Percentiles rank a stretch among this genome's conserved stretches.
phyloP scores from a whole-genome alignment of 768 basidiomycete species.

The Collybia nuda region DNA sequence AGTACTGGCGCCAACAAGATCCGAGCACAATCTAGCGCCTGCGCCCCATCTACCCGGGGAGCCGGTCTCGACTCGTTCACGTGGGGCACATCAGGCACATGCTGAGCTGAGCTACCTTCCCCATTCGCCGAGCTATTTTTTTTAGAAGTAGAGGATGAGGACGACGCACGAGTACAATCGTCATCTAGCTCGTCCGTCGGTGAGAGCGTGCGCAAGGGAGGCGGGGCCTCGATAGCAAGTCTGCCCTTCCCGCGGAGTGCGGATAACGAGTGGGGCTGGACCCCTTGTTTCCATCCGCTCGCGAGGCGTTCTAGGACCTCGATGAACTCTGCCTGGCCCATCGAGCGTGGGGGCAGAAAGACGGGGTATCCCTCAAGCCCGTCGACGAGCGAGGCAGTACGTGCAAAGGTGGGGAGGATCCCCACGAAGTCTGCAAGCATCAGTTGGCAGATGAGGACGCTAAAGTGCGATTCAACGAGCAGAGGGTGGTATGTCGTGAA shows the following conservation, averaged over 20 bases:
- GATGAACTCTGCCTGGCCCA: constrained; percentile 88
- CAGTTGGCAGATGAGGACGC: constrained; percentile 69
- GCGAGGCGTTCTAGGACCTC: constrained; percentile 84
- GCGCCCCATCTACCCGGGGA: constrained; percentile 39
- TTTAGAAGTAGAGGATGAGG: constrained; percentile 18
- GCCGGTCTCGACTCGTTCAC: constrained; percentile 12
- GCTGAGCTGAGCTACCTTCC: constrained; percentile 18
- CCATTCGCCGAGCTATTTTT: constrained; percentile 23
- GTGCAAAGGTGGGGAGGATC: constrained; percentile 64
- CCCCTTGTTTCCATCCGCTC: constrained; percentile 69
- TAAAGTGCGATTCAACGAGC: constrained; percentile 85
- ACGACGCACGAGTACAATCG: constrained; percentile 12
- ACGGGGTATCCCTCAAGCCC: constrained; percentile 87
- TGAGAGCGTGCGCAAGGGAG: constrained; percentile 23
- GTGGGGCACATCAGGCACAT: constrained; percentile 13
- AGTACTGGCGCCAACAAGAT: constrained; percentile 73
- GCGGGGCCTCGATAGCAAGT: constrained; percentile 44
- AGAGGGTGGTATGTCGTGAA: constrained; percentile 92
- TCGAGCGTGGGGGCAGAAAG: constrained; percentile 83
- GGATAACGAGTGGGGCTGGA: constrained; percentile 53
- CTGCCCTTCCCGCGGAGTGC: constrained; percentile 35
- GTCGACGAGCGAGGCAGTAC: constrained; percentile 69
- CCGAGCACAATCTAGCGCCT: constrained; percentile 66
- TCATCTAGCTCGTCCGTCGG: constrained; percentile 17
- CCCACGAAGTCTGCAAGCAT: constrained; percentile 75